Conservation (phyloP, 208 protist genomes). For the Trypanosoma avium region DNA sequence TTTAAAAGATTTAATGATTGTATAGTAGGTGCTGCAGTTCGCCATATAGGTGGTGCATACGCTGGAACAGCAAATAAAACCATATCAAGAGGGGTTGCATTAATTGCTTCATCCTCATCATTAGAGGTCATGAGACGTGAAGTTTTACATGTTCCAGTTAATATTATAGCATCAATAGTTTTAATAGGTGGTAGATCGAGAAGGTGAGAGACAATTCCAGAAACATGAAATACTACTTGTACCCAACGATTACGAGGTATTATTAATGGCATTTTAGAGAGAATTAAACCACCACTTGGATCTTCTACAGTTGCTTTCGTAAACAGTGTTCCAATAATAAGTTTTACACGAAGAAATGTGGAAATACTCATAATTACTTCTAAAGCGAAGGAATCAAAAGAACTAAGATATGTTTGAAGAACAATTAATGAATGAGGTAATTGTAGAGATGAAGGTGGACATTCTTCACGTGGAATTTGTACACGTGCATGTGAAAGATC, state of each 20-base stretch:
- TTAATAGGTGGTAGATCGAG: conserved; percentile 59
- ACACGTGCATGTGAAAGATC: conserved; percentile 39
- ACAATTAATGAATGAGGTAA: conserved; percentile 48
- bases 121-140: conserved; percentile 49
- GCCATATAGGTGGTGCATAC: conserved; percentile 78
- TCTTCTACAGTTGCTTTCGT: conserved; percentile 43
- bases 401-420: conserved; percentile 54
- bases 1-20: neutral
- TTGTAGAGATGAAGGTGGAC: conserved; percentile 42
- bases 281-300: conserved; percentile 30
- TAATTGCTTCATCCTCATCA: conserved; percentile 70
- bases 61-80: conserved; percentile 81
- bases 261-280: conserved; percentile 63
- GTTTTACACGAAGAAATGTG: conserved; percentile 46
- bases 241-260: conserved; percentile 81
- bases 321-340: conserved; percentile 68
- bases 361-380: conserved; percentile 55
- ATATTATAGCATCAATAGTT: conserved; percentile 60
- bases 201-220: conserved; percentile 62
- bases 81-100: conserved; percentile 61
- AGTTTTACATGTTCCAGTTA: conserved; percentile 53
- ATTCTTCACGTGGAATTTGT: conserved; percentile 68
- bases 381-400: conserved; percentile 61
- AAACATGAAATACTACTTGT: conserved; percentile 82
- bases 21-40: conserved; percentile 24